Percentiles rank a stretch among this genome's conserved stretches.
Conservation (phyloP, 768 basidiomycete species). For the Pleurotus tuber-regium region DNA sequence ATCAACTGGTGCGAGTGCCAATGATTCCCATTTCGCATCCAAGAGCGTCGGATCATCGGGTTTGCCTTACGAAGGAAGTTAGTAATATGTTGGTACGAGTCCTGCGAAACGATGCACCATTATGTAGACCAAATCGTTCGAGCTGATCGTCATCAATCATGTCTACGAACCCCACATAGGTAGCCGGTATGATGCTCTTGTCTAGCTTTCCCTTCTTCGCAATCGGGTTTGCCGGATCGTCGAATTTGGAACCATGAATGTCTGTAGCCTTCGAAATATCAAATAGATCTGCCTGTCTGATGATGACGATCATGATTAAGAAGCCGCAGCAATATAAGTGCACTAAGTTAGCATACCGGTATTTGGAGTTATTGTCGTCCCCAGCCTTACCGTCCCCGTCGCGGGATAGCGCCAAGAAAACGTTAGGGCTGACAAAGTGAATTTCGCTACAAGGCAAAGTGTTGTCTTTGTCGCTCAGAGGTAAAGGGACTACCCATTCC, state of each 20-base stretch:
- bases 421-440: constrained; percentile 45
- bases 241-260: constrained; percentile 56
- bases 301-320: too few relatives aligned
- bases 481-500: constrained; percentile 61
- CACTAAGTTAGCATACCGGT: too few relatives aligned
- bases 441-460: constrained; percentile 55
- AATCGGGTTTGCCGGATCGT: constrained; percentile 49
- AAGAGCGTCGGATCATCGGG: constrained; percentile 53
- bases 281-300: constrained; percentile 58
- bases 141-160: constrained; percentile 53
- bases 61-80: too few relatives aligned
- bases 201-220: constrained; percentile 47
- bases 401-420: constrained; percentile 60
- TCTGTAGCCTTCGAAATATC: constrained; percentile 58
- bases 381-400: constrained; percentile 58
- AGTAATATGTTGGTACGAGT: too few relatives aligned
- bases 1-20: constrained; percentile 53
- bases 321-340: too few relatives aligned
- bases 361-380: constrained; percentile 43
- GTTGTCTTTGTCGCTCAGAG: constrained; percentile 48
- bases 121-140: constrained; percentile 61
- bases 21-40: constrained; percentile 66
- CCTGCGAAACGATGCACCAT: constrained; percentile 33
- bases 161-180: constrained; percentile 55
- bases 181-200: constrained; percentile 45